Evolutionary conservation across 768 basidiomycete species (phyloP).

Genomic region (Pleurotus giganteus): DNA sequence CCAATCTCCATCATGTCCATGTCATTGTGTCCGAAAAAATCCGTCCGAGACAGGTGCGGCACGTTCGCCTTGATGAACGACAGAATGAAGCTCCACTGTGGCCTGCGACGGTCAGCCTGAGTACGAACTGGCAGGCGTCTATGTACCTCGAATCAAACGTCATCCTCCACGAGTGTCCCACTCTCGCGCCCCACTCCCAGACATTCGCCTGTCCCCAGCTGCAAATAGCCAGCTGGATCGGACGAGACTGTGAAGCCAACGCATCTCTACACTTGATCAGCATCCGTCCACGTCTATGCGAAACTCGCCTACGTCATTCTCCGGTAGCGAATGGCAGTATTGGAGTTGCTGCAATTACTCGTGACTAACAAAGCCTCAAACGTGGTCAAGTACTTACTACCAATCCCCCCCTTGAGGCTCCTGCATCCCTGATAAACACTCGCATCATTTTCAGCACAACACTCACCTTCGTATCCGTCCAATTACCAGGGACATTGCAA

Average conservation of each 20-base stretch:
- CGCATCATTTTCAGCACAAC: background rate
- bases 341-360: constrained; percentile 46
- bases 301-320: constrained; percentile 52
- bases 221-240: constrained; percentile 50
- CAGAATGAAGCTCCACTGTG: constrained; percentile 50
- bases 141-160: constrained; percentile 40
- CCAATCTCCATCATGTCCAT: constrained; percentile 62
- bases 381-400: constrained; percentile 36
- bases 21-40: constrained; percentile 52
- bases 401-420: constrained; percentile 38
- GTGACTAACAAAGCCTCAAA: background rate
- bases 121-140: background rate
- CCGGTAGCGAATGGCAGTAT: constrained; percentile 57
- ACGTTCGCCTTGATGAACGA: constrained; percentile 43
- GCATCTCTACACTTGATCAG: constrained; percentile 37
- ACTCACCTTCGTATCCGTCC: constrained; percentile 41
- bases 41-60: constrained; percentile 36
- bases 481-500: constrained; percentile 51
- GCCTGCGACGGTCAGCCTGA: constrained; percentile 18
- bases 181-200: constrained; percentile 56
- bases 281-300: too few species aligned
- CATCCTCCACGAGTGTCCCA: constrained; percentile 57
- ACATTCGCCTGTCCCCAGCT: constrained; percentile 56
- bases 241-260: constrained; percentile 38
- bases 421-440: too few species aligned